These are phyloP conservation scores for Pythium phragmitis DNA, from an alignment of 352 stramenopile species.

Conservation along the genomic window DNA sequence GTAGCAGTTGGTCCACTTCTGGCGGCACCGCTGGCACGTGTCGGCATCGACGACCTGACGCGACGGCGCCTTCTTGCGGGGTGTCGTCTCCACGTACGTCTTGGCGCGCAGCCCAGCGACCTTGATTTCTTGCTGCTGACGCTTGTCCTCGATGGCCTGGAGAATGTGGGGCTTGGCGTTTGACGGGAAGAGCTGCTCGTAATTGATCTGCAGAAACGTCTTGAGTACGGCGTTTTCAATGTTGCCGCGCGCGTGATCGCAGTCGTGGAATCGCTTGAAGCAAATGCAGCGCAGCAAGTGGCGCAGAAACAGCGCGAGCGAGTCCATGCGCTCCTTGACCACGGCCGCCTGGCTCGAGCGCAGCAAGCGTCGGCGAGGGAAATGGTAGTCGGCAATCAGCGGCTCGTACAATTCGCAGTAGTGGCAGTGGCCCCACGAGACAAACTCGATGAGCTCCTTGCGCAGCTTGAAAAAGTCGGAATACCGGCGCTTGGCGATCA, in stretches of 20 bases:
- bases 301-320: slow-evolving; percentile 69
- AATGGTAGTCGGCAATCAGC: slow-evolving; percentile 76
- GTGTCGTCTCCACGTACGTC: slow-evolving; percentile 43
- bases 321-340: slow-evolving; percentile 87
- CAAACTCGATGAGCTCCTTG: slow-evolving; percentile 80
- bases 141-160: slow-evolving; percentile 68
- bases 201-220: slow-evolving; percentile 77
- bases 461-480: slow-evolving; percentile 86
- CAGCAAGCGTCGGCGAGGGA: slow-evolving; percentile 70
- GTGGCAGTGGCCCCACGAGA: slow-evolving; percentile 75
- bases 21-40: slow-evolving; percentile 71
- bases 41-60: slow-evolving; percentile 53
- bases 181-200: slow-evolving; percentile 54
- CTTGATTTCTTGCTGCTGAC: slow-evolving; percentile 66
- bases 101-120: slow-evolving; percentile 56
- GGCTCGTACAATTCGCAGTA: slow-evolving; percentile 63
- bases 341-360: slow-evolving; percentile 65
- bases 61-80: slow-evolving; percentile 29
- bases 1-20: slow-evolving; percentile 89
- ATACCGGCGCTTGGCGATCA: slow-evolving; percentile 75
- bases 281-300: slow-evolving; percentile 77
- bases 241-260: slow-evolving; percentile 56
- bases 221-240: slow-evolving; percentile 74
- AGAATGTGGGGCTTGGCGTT: slow-evolving; percentile 55
- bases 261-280: slow-evolving; percentile 67